phyloP scores from a whole-genome alignment of 306 rosid genomes.

The Rosa chinensis region DNA sequence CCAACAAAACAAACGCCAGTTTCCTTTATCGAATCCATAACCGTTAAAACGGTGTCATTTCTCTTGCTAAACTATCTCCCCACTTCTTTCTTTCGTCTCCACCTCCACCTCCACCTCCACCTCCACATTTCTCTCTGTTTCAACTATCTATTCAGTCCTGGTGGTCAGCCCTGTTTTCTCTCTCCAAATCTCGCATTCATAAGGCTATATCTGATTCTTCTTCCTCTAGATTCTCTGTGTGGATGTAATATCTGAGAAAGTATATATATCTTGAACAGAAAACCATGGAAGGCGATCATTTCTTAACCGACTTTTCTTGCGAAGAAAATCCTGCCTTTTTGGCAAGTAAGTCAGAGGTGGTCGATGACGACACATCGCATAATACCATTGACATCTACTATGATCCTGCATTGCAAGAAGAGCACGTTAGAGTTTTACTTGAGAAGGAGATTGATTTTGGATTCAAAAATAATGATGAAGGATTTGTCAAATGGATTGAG shows the following conservation, averaged over 20 bases:
- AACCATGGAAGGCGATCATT: slow-evolving; percentile 27
- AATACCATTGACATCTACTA: slow-evolving; percentile 15
- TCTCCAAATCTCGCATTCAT: slow-evolving; percentile 18
- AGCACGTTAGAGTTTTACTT: slow-evolving; percentile 40
- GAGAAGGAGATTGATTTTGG: slow-evolving; percentile 51
- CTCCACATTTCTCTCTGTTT: slow-evolving; percentile 14
- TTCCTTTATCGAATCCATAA: slow-evolving; percentile 25
- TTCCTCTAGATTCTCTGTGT: slow-evolving; percentile 16
- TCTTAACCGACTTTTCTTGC: slow-evolving; percentile 42
- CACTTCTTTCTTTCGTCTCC: slow-evolving; percentile 7
- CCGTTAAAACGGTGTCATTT: slow-evolving; percentile 29
- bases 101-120: slow-evolving; percentile 1
- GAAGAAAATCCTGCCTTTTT: slow-evolving; percentile 41
- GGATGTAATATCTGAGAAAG: not conserved
- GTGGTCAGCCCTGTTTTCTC: slow-evolving; percentile 25
- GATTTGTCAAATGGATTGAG: slow-evolving; percentile 37
- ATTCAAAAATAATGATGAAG: slow-evolving; percentile 37
- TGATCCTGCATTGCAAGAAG: slow-evolving; percentile 43
- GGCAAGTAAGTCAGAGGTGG: slow-evolving; percentile 25
- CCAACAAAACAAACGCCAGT: not conserved
- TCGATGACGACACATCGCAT: slow-evolving; percentile 26
- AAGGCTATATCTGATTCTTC: slow-evolving; percentile 11
- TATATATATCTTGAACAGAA: not conserved
- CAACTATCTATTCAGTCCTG: slow-evolving; percentile 3
- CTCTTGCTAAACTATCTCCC: slow-evolving; percentile 30